These are phyloP conservation scores for Orbilia javanica DNA, from an alignment of 2,329 filamentous ascomycete species.

Conservation along the genomic window DNA sequence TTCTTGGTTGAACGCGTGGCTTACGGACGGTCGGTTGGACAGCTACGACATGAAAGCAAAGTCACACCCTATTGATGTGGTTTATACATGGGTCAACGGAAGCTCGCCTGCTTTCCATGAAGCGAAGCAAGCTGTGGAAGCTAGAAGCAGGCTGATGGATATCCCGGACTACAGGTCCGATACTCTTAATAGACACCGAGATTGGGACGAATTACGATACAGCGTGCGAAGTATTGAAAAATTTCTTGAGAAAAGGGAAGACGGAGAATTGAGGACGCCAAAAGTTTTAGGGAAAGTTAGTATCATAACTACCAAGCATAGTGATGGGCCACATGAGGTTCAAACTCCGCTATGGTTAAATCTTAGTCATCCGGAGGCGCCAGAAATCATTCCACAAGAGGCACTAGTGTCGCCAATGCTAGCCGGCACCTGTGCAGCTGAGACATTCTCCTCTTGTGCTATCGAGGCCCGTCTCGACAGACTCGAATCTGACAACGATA, in stretches of 20 bases:
- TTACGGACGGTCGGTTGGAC: conserved; percentile 1
- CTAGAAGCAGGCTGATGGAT: conserved; percentile 16
- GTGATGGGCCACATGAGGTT: not conserved
- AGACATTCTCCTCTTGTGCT: conserved; percentile 48
- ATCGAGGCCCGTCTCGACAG: conserved; percentile 49
- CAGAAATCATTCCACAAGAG: conserved; percentile 34
- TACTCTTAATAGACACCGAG: conserved; percentile 37
- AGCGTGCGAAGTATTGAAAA: conserved; percentile 42
- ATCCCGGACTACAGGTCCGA: conserved; percentile 27
- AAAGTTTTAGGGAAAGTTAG: conserved; percentile 41
- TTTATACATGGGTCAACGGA: conserved; percentile 53
- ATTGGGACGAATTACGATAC: conserved; percentile 49
- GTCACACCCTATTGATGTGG: conserved; percentile 24
- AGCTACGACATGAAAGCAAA: not conserved
- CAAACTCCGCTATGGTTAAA: conserved; percentile 37
- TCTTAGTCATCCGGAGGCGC: not conserved
- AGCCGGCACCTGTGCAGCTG: conserved; percentile 8
- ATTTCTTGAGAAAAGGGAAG: conserved; percentile 28
- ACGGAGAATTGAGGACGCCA: conserved; percentile 5
- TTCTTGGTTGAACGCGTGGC: conserved; percentile 35
- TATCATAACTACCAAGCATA: conserved; percentile 30
- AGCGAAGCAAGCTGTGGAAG: conserved; percentile 37
- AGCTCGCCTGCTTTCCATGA: conserved; percentile 26
- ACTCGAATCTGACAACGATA: conserved; percentile 26
- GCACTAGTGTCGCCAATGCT: conserved; percentile 14